Conservation (phyloP, 2,329 filamentous ascomycete genomes). For the Lizonia empirigonia region DNA sequence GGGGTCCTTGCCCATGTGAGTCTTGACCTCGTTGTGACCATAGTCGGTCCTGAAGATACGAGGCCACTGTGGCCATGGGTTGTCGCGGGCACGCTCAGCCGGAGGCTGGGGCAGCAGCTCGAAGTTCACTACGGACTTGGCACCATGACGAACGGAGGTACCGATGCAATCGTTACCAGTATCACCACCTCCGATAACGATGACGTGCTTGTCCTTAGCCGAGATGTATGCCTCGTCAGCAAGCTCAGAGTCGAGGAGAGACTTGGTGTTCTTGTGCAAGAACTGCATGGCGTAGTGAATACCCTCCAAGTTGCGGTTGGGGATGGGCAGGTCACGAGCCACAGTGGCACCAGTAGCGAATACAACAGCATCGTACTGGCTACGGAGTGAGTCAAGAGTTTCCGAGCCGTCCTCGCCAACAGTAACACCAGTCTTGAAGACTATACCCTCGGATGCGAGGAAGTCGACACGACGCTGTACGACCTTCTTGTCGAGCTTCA, state of each 20-base stretch:
- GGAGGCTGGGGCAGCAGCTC: constrained; percentile 93
- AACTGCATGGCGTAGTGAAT: constrained; percentile 98
- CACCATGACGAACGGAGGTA: constrained; percentile 92
- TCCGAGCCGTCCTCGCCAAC: constrained; percentile 77
- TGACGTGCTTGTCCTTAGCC: constrained; percentile 92
- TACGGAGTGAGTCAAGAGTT: constrained; percentile 73
- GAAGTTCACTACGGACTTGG: constrained; percentile 95
- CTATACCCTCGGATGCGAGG: constrained; percentile 86
- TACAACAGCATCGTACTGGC: constrained; percentile 79
- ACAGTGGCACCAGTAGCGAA: constrained; percentile 93
- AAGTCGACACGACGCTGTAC: constrained; percentile 95
- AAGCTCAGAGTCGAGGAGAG: constrained; percentile 88
- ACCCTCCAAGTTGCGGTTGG: constrained; percentile 83
- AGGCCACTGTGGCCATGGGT: constrained; percentile 98
- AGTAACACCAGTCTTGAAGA: constrained; percentile 76
- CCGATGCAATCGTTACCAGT: constrained; percentile 98
- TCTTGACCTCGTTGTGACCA: constrained; percentile 92
- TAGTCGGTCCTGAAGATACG: constrained; percentile 99
- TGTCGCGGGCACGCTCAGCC: constrained; percentile 86
- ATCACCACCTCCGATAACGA: constrained; percentile 97
- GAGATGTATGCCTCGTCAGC: constrained; percentile 86
- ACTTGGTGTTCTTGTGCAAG: constrained; percentile 97
- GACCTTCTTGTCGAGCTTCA: constrained; percentile 98
- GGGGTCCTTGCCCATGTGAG: constrained; percentile 94
- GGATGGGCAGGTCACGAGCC: constrained; percentile 88